These are phyloP conservation scores for Nicotiana knightiana DNA, from an alignment of 257 asterid genomes.

Conservation along the genomic window DNA sequence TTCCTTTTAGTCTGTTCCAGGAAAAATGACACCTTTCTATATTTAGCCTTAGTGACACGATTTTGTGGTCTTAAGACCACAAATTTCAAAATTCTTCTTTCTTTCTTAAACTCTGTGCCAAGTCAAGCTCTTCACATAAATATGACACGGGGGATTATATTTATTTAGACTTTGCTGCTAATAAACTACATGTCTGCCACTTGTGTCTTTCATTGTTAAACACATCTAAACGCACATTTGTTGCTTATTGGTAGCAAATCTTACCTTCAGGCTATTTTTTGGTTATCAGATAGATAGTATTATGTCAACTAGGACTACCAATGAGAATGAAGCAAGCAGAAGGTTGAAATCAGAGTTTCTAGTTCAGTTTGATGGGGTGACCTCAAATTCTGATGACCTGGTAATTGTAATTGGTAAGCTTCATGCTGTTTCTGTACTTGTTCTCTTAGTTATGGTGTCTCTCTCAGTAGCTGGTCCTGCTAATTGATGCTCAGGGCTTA, in stretches of 20 bases:
- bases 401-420: slow-evolving; percentile 84
- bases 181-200: not conserved
- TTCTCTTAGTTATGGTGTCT: not conserved
- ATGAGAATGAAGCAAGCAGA: slow-evolving; percentile 97
- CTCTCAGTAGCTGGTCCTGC: not conserved
- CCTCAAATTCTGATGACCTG: slow-evolving; percentile 78
- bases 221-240: not conserved
- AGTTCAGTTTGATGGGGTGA: slow-evolving; percentile 94
- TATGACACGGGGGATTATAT: too few species aligned
- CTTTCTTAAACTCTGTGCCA: too few species aligned
- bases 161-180: not conserved
- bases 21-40: too few species aligned
- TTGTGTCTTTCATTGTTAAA: not conserved
- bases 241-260: not conserved
- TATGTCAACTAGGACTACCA: slow-evolving; percentile 89
- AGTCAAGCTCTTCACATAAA: too few species aligned
- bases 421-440: slow-evolving; percentile 11
- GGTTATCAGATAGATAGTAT: slow-evolving; percentile 83
- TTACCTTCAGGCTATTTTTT: slow-evolving; percentile 12
- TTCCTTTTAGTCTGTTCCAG: too few species aligned
- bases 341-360: slow-evolving; percentile 94
- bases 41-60: too few species aligned
- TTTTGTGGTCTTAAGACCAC: too few species aligned
- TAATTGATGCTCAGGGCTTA: slow-evolving; percentile 1
- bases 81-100: too few species aligned